These are phyloP conservation scores for Hypoxylon fragiforme DNA, from an alignment of 495 filamentous ascomycete genomes.

Conservation along the genomic window DNA sequence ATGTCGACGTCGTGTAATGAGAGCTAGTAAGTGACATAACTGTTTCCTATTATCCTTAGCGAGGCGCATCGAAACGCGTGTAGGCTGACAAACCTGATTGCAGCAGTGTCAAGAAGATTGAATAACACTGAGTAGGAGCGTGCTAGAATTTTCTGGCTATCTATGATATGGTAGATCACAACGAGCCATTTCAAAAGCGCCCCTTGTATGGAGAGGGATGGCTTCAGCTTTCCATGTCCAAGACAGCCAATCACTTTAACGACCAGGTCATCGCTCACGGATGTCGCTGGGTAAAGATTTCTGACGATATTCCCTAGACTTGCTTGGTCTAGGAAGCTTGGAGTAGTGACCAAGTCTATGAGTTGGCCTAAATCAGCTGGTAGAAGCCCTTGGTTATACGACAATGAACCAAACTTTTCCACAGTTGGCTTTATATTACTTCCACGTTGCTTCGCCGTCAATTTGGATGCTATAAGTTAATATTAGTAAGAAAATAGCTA, in stretches of 20 bases:
- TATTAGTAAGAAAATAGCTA: not conserved
- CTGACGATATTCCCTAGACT: slow-evolving; percentile 68
- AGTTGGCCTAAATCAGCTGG: slow-evolving; percentile 61
- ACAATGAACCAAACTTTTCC: slow-evolving; percentile 51
- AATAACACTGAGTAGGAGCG: slow-evolving; percentile 80
- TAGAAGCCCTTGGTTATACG: slow-evolving; percentile 70
- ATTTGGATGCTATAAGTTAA: slow-evolving; percentile 46
- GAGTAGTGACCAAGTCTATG: slow-evolving; percentile 66
- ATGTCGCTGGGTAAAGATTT: slow-evolving; percentile 71
- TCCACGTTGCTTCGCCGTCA: slow-evolving; percentile 53
- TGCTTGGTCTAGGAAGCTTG: slow-evolving; percentile 74
- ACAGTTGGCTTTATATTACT: slow-evolving; percentile 50
- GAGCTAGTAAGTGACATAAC: slow-evolving; percentile 80
- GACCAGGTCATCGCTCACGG: slow-evolving; percentile 62
- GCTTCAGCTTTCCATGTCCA: slow-evolving; percentile 78
- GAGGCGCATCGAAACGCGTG: slow-evolving; percentile 30
- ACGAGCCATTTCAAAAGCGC: slow-evolving; percentile 79
- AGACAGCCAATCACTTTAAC: slow-evolving; percentile 72
- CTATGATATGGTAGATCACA: slow-evolving; percentile 73
- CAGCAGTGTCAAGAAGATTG: slow-evolving; percentile 80
- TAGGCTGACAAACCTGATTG: slow-evolving; percentile 56
- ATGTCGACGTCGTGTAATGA: slow-evolving; percentile 83
- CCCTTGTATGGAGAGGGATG: slow-evolving; percentile 68
- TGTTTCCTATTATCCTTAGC: slow-evolving; percentile 50
- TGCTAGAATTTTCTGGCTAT: slow-evolving; percentile 65